Evolutionary conservation across 306 rosid genomes (phyloP), one percentile per base, ranked within the genome.

Genomic region (Rubus idaeus): DNA sequence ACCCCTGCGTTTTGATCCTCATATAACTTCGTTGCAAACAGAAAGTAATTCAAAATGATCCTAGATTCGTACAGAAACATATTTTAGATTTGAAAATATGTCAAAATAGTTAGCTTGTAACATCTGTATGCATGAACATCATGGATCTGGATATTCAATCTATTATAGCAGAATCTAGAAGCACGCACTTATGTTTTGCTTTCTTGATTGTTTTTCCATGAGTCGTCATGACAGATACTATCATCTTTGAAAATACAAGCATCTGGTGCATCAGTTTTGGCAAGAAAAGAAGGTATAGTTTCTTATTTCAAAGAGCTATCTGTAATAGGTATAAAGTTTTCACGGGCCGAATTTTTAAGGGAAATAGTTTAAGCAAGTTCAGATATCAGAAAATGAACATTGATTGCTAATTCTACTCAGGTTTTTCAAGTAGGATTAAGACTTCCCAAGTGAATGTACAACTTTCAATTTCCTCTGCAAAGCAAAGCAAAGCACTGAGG

Each of bases 371-470:
- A 77, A 77, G 60, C 64, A 71, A 35, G 68, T 62, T 77, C 65
- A 62, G 76, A 58, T 64, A 45, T 5, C 37, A 49, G 10, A 81
- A 72, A 63, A 71, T 71, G 44, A 71, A 77, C 77, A 85, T 77
- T 65, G 67, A 76, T 72, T 23, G 78, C 73, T 74, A 81, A 71
- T 21, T 82, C 80, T 68, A 56, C 30, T 70, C 41, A 39, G 62
- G 70, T 63, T 76, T 77, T 66, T 79, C 77, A 6, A 66, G 68
- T 30, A 76, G 80, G 79, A 69, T 63, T 68, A 77, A 37, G 84
- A 68, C 75, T 88, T 77, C 68, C 72, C 65, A 53, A 84, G 85
- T 83, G 80, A 83, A 86, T 88, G 87, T 88, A 91, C 98, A 87
- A 81, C 86, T 83, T 83, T 74, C 74, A 75, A 49, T 75, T 52